Evolutionary conservation across 192 early-diverging fungal species (phyloP).

Genomic region (Paraglomus brasilianum): DNA sequence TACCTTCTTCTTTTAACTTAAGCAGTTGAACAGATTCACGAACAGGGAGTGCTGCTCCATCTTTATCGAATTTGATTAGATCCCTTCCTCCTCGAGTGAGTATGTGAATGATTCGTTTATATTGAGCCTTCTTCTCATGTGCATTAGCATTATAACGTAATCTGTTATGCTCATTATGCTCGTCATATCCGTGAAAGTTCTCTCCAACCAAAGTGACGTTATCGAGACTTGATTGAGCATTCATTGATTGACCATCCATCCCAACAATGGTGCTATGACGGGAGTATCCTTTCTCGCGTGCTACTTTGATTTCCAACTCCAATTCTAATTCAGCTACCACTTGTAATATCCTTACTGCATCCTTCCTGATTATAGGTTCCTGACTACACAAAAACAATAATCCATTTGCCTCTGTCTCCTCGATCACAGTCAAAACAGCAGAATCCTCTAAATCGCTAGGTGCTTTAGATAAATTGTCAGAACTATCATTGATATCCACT

Average conservation of each 20-base stretch:
- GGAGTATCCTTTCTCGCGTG: conserved; percentile 20
- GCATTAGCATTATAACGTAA: conserved; percentile 8
- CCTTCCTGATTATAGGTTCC: conserved; percentile 53
- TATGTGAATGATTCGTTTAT: conserved; percentile 39
- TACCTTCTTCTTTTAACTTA: conserved; percentile 51
- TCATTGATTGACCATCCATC: conserved; percentile 11
- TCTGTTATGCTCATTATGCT: not conserved
- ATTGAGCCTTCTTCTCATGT: conserved; percentile 24
- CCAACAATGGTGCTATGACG: conserved; percentile 23
- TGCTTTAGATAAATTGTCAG: conserved; percentile 3
- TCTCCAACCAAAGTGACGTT: not conserved
- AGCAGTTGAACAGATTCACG: conserved; percentile 44
- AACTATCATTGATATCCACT: conserved; percentile 31
- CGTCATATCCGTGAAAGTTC: not conserved
- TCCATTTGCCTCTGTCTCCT: conserved; percentile 74
- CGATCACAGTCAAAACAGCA: conserved; percentile 45
- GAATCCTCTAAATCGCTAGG: conserved; percentile 32
- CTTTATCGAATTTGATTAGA: conserved; percentile 51
- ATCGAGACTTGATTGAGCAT: not conserved
- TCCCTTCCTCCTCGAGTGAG: conserved; percentile 43
- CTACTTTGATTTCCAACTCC: conserved; percentile 28
- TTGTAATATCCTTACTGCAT: conserved; percentile 61
- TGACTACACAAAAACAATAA: conserved; percentile 68
- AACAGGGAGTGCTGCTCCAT: conserved; percentile 37
- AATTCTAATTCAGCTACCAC: conserved; percentile 53